Evolutionary conservation across 176 grass and related monocot genomes (phyloP).

Genomic region (Pontederia paniculata): DNA sequence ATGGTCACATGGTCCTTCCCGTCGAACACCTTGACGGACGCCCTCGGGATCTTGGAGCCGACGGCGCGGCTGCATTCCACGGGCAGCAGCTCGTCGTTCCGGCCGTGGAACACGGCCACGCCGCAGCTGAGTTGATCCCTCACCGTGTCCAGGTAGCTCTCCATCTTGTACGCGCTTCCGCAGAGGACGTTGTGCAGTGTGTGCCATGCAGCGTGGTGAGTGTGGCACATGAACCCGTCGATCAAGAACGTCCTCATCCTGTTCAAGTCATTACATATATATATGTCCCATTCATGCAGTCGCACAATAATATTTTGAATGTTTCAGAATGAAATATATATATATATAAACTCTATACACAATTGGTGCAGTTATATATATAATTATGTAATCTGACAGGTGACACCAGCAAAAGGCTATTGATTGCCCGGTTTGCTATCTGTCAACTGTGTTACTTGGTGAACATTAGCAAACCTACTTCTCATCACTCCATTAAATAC

Average conservation of each 20-base stretch:
- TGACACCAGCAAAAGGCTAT: too few species aligned
- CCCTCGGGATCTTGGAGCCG: constrained; percentile 7
- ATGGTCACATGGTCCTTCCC: constrained; percentile 14
- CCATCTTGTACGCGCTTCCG: constrained; percentile 6
- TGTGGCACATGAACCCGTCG: constrained; percentile 20
- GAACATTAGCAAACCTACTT: too few species aligned
- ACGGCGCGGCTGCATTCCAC: constrained; percentile 7
- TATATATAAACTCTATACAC: too few species aligned
- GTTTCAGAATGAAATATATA: too few species aligned
- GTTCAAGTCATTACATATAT: not conserved
- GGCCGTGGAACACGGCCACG: constrained; percentile 13
- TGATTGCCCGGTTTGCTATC: too few species aligned
- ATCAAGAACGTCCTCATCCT: constrained; percentile 13
- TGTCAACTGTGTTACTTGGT: too few species aligned
- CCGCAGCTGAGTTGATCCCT: constrained; percentile 14
- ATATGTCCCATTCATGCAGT: too few species aligned
- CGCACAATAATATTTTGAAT: too few species aligned
- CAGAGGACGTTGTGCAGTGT: constrained; percentile 16
- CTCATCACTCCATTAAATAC: too few species aligned
- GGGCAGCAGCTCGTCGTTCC: constrained; percentile 12
- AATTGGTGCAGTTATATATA: too few species aligned
- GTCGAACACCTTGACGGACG: constrained; percentile 1
- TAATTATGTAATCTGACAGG: too few species aligned
- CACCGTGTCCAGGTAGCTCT: constrained; percentile 2
- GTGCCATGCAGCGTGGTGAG: constrained; percentile 16